These are phyloP conservation scores for Eucalyptus sp. DNA, from an alignment of 345 rosid genomes.

Conservation along the genomic window DNA sequence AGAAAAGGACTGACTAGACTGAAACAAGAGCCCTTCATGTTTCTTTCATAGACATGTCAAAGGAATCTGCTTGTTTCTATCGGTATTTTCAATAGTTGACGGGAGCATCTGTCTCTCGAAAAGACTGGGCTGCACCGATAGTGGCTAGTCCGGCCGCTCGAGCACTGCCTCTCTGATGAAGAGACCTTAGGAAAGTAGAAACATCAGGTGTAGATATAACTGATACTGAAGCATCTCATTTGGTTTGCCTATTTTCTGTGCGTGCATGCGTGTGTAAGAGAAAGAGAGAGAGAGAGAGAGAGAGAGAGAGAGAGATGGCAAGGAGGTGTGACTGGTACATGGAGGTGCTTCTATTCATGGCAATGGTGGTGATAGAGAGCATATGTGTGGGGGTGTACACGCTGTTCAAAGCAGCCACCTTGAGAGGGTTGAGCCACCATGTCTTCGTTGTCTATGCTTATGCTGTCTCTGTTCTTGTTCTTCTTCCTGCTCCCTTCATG, in stretches of 20 bases:
- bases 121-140: not conserved
- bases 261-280: not conserved
- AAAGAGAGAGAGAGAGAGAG: not conserved
- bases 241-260: not conserved
- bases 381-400: constrained; percentile 59
- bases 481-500: constrained; percentile 72
- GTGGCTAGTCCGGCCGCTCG: not conserved
- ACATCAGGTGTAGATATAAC: not conserved
- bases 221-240: not conserved
- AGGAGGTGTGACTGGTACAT: constrained; percentile 16
- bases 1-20: not conserved
- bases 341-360: constrained; percentile 54
- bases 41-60: not conserved
- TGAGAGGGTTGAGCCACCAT: constrained; percentile 63
- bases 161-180: not conserved
- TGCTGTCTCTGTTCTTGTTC: constrained; percentile 69
- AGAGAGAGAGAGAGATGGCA: not conserved
- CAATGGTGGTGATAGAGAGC: constrained; percentile 60
- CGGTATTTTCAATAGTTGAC: not conserved
- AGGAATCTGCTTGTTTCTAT: not conserved
- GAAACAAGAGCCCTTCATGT: not conserved
- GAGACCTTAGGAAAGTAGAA: not conserved
- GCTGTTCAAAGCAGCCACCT: constrained; percentile 76
- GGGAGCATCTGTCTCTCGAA: not conserved
- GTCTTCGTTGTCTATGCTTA: constrained; percentile 67